Evolutionary conservation across 192 early-diverging fungal genomes (phyloP).

Genomic region (Allomyces javanicus): DNA sequence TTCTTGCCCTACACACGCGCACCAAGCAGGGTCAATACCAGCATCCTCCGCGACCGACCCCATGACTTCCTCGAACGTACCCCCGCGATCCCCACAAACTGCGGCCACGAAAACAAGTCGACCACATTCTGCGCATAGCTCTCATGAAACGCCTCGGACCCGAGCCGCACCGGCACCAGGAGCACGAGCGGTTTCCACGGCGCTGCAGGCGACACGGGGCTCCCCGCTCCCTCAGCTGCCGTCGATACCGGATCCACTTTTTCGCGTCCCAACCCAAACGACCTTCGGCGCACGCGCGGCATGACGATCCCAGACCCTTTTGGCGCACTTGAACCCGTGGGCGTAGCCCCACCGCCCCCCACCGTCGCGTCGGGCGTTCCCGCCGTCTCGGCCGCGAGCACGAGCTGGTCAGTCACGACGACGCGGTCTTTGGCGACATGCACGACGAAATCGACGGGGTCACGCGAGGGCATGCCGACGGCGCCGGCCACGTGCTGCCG

Average conservation of each 20-base stretch:
- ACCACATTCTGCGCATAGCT: slow-evolving; percentile 21
- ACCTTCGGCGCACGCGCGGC: too few relatives aligned
- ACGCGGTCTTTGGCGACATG: too few relatives aligned
- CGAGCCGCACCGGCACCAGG: slow-evolving; percentile 26
- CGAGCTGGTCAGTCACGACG: too few relatives aligned
- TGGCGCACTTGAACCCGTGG: too few relatives aligned
- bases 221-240: background rate
- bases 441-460: background rate
- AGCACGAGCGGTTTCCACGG: slow-evolving; percentile 5
- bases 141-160: slow-evolving; percentile 18
- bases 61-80: slow-evolving; percentile 23
- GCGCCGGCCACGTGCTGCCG: background rate
- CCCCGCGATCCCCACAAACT: slow-evolving; percentile 24
- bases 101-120: slow-evolving; percentile 24
- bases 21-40: too few relatives aligned
- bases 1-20: background rate
- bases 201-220: background rate
- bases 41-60: too few relatives aligned
- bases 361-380: too few relatives aligned
- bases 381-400: too few relatives aligned
- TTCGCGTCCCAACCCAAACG: background rate
- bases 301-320: too few relatives aligned
- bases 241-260: slow-evolving; percentile 1
- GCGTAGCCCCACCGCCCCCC: too few relatives aligned
- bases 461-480: background rate